Evolutionary conservation across 345 rosid genomes (phyloP), one percentile per base, ranked within the genome.

Genomic region (Turritis glabra): DNA sequence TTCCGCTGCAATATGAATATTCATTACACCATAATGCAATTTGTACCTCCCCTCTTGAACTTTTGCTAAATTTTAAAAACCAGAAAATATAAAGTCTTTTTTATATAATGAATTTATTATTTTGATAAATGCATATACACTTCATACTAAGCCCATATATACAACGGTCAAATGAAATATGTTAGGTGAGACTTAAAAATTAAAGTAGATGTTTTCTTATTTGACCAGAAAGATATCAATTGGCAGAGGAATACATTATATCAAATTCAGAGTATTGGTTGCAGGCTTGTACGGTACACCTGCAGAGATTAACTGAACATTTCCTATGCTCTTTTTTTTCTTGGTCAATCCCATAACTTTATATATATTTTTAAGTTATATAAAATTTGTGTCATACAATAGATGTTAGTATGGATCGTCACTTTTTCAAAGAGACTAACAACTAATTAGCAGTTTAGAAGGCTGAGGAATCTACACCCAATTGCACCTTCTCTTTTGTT

Each of bases 221-320:
- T 70, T 70, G 61, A 70, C 72, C 67, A 55, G 8, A 56, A 55
- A 55, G 54, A 55, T 32, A 32, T 56, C 30, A 63, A 53, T 26
- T 63, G 66, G 76, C 71, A 77, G 60, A 70, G 44, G 71, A 29
- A 25, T 70, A 77, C 67, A 77, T 35, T 43, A 27, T 54, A 33
- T 44, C 50, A 50, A 35, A 56, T 60, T 76, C 64, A 17, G 57
- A 68, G 62, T 18, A 43, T 46, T 41, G 25, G 59, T 23, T 46
- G 43, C 75, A 63, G 71, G 35, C 44, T 44, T 55, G 71, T 63
- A 69, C 50, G 80, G 51, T 62, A 53, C 65, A 76, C 54, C 66
- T 63, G 60, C 80, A 62, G 51, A 76, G 40, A 44, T 63, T 26
- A 18, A 62, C 56, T 63, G 57, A 35, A 10, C 52, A 54, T 41